A percentile compares a stretch with the other conserved stretches of the same genome.
Evolutionary conservation across 1,284 basidiomycete genomes (phyloP).

Genomic region (Pseudozyma flocculosa): DNA sequence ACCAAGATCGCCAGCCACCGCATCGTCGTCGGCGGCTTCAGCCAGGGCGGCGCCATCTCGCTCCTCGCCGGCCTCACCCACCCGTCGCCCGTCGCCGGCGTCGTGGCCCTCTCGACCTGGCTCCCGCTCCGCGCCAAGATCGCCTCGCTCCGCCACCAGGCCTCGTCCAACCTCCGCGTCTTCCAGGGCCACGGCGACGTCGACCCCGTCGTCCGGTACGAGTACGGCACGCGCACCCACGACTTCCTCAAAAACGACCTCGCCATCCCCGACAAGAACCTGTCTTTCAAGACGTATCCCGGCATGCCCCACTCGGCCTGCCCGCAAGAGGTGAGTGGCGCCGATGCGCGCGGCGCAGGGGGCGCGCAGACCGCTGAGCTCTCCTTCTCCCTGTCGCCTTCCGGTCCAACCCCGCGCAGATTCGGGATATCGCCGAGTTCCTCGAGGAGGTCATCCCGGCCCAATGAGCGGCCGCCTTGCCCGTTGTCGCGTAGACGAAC

Average conservation of each 20-base stretch:
- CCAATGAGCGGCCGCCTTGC: slow-evolving; percentile 2
- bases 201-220: slow-evolving; percentile 50
- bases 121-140: slow-evolving; percentile 52
- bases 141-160: slow-evolving; percentile 23
- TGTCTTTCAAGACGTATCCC: slow-evolving; percentile 43
- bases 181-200: slow-evolving; percentile 53
- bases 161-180: slow-evolving; percentile 35
- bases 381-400: not conserved
- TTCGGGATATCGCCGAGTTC: slow-evolving; percentile 40
- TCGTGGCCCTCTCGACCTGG: slow-evolving; percentile 53
- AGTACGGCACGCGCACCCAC: slow-evolving; percentile 39
- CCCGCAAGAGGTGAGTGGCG: slow-evolving; percentile 43
- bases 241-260: slow-evolving; percentile 41
- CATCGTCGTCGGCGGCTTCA: slow-evolving; percentile 52
- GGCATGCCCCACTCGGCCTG: slow-evolving; percentile 55
- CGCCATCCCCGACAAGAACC: slow-evolving; percentile 28
- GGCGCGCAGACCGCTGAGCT: too few relatives aligned
- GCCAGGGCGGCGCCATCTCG: slow-evolving; percentile 53
- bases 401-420: slow-evolving; percentile 10
- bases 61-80: slow-evolving; percentile 46
- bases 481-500: too few relatives aligned
- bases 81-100: slow-evolving; percentile 39
- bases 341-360: too few relatives aligned
- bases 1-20: slow-evolving; percentile 40
- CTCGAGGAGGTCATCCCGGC: slow-evolving; percentile 42